Conservation (phyloP, 2,329 filamentous ascomycete genomes). For the Ophiostoma ips region DNA sequence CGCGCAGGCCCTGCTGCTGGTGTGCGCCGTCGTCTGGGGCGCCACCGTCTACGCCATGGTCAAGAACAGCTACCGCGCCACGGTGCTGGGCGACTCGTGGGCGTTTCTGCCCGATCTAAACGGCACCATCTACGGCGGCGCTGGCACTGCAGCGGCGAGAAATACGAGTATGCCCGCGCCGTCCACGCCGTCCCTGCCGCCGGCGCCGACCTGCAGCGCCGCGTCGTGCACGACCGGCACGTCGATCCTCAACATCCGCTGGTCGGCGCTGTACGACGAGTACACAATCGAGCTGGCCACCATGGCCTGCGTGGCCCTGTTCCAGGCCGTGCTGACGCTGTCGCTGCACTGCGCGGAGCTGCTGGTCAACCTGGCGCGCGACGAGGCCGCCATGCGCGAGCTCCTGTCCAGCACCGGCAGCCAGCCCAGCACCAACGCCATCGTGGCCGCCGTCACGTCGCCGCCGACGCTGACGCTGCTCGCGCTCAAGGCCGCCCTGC, state of each 20-base stretch:
- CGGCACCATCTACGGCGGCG: conserved; percentile 17
- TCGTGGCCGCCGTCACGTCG: conserved; percentile 17
- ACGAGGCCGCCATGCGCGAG: conserved; percentile 18
- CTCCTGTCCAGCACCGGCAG: conserved; percentile 17
- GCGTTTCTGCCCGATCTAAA: background rate
- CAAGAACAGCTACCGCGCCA: background rate
- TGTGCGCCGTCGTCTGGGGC: background rate
- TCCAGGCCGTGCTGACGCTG: conserved; percentile 18
- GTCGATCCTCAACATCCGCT: conserved; percentile 17
- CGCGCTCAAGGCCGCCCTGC: conserved; percentile 18
- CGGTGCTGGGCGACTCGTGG: background rate
- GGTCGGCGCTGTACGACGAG: background rate
- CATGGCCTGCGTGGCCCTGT: conserved; percentile 17
- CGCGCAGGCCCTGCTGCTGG: background rate
- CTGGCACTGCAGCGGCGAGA: conserved; percentile 15
- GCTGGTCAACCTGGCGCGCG: conserved; percentile 17
- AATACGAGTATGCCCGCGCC: conserved; percentile 13
- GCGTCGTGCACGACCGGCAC: conserved; percentile 17
- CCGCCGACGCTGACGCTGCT: conserved; percentile 20
- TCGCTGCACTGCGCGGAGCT: conserved; percentile 17
- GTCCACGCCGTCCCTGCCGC: too few species aligned
- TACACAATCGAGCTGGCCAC: background rate
- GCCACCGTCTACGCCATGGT: background rate
- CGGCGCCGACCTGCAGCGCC: conserved; percentile 2
- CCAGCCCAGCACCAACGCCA: conserved; percentile 17